Percentiles rank a stretch among this genome's conserved stretches.
Conservation (phyloP, 495 filamentous ascomycete species). For the Geopyxis carbonaria region DNA sequence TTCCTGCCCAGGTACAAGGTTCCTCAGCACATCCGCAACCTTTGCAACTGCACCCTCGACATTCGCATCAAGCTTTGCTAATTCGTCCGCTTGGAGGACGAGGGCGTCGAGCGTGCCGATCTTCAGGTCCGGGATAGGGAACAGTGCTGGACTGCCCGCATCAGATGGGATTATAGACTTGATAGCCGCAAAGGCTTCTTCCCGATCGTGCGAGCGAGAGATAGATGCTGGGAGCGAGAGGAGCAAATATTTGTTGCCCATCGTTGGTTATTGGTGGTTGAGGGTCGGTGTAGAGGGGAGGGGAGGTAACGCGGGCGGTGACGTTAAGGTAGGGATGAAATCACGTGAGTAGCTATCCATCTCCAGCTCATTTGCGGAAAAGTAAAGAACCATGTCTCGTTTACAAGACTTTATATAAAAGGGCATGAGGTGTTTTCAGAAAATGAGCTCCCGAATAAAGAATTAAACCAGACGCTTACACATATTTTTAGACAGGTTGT, state of each 20-base stretch:
- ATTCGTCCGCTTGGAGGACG: conserved; percentile 92
- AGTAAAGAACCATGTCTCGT: too few relatives aligned
- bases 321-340: too few relatives aligned
- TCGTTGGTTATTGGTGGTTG: too few relatives aligned
- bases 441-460: too few relatives aligned
- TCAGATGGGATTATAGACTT: conserved; percentile 44
- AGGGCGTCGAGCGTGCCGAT: conserved; percentile 90
- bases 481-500: too few relatives aligned
- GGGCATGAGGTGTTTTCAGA: too few relatives aligned
- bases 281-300: too few relatives aligned
- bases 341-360: too few relatives aligned
- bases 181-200: conserved; percentile 64
- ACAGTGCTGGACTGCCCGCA: conserved; percentile 57
- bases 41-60: conserved; percentile 76
- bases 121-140: conserved; percentile 83
- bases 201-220: conserved; percentile 49
- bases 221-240: conserved; percentile 63
- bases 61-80: conserved; percentile 64
- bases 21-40: conserved; percentile 68
- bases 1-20: conserved; percentile 60
- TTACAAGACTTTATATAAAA: too few relatives aligned
- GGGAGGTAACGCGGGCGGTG: too few relatives aligned
- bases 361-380: too few relatives aligned
- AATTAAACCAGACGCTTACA: too few relatives aligned
- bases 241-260: conserved; percentile 39